Evolutionary conservation across 441 rosid species (phyloP).

Genomic region (Croton setiger): DNA sequence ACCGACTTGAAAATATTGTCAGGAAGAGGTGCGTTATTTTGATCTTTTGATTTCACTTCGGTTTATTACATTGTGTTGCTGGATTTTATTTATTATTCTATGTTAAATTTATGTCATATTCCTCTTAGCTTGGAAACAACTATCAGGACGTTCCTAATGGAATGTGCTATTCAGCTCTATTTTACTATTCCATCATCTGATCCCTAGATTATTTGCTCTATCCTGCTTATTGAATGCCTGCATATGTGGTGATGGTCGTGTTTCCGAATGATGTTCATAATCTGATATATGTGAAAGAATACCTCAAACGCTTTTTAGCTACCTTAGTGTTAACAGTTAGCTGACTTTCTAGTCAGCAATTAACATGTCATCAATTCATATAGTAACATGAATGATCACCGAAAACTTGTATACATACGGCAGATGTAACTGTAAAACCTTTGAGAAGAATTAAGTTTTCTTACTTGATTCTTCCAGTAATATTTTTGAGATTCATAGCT

Average conservation of each 20-base stretch:
- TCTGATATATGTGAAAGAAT: no score
- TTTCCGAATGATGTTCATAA: not conserved
- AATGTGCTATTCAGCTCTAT: not conserved
- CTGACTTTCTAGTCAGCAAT: no score
- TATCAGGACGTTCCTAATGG: not conserved
- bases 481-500: no score
- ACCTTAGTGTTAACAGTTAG: no score
- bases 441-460: no score
- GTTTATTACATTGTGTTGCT: not conserved
- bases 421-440: no score
- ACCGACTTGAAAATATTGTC: constrained; percentile 25
- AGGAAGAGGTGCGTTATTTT: constrained; percentile 6
- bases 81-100: not conserved
- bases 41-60: not conserved
- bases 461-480: no score
- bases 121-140: not conserved
- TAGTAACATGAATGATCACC: no score
- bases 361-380: no score
- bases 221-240: not conserved
- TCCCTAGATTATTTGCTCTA: not conserved
- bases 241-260: not conserved
- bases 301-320: not conserved
- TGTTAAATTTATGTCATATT: not conserved
- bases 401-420: no score
- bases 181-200: not conserved